These are phyloP conservation scores for Lasiodiplodia gonubiensis DNA, from an alignment of 2,329 filamentous ascomycete genomes.

Conservation along the genomic window DNA sequence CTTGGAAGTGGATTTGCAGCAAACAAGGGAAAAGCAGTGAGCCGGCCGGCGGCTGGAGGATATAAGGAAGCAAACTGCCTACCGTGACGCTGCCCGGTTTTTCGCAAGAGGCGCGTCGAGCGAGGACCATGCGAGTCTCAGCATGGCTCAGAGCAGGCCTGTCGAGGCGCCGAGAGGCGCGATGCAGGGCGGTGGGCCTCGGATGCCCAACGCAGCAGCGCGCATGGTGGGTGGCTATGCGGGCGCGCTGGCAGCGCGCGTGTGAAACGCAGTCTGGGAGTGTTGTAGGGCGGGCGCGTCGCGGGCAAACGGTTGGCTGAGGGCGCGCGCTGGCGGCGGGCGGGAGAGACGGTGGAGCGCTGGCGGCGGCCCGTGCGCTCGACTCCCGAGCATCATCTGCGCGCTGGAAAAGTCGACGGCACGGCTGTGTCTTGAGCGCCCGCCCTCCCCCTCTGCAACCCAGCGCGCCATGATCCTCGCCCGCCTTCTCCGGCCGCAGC, in stretches of 20 bases:
- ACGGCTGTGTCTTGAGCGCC: slow-evolving; percentile 8
- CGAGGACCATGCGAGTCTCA: slow-evolving; percentile 18
- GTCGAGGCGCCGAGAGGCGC: slow-evolving; percentile 17
- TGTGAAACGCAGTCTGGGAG: slow-evolving; percentile 21
- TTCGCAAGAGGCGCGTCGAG: slow-evolving; percentile 6
- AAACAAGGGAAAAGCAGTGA: slow-evolving; percentile 15
- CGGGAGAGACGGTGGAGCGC: slow-evolving; percentile 16
- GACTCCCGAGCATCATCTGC: slow-evolving; percentile 18
- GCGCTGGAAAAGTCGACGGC: slow-evolving; percentile 25
- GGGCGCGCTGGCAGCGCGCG: slow-evolving; percentile 23
- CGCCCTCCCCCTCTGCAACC: slow-evolving; percentile 14
- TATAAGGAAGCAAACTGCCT: slow-evolving; percentile 15
- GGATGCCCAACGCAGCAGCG: slow-evolving; percentile 18
- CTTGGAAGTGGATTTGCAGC: slow-evolving; percentile 13
- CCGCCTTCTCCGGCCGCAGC: slow-evolving; percentile 20
- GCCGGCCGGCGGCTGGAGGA: slow-evolving; percentile 18
- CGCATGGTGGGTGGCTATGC: slow-evolving; percentile 23
- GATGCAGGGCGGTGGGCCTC: slow-evolving; percentile 16
- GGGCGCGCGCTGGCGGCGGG: background rate
- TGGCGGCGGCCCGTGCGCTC: slow-evolving; percentile 15
- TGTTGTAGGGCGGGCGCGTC: slow-evolving; percentile 14
- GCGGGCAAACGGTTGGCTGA: slow-evolving; percentile 16
- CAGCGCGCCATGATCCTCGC: slow-evolving; percentile 27
- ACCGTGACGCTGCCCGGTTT: slow-evolving; percentile 3
- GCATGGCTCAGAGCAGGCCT: slow-evolving; percentile 13